Percentiles rank a stretch among this genome's conserved stretches.
These are phyloP conservation scores for Sporobolomyces phaffii DNA, from an alignment of 768 basidiomycete genomes.

Conservation along the genomic window DNA sequence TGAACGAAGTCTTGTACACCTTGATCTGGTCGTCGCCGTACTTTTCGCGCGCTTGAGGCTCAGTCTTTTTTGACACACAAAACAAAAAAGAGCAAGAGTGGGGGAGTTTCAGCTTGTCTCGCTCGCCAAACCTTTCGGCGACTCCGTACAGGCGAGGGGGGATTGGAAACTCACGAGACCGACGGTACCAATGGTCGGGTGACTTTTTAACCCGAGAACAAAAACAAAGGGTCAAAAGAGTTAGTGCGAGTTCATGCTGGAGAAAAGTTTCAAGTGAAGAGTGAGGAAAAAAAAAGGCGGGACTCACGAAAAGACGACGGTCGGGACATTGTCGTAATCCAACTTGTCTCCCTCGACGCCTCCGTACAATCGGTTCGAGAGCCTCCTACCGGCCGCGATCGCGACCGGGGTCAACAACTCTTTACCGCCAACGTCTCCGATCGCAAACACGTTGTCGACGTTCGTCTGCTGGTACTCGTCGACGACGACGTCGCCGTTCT, in stretches of 20 bases:
- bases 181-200: conserved; percentile 91
- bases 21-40: conserved; percentile 78
- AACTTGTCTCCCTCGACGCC: conserved; percentile 68
- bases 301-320: conserved; percentile 89
- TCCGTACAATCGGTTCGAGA: conserved; percentile 86
- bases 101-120: too few species aligned
- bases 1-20: conserved; percentile 63
- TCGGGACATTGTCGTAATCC: conserved; percentile 80
- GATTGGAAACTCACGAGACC: conserved; percentile 54
- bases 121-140: too few species aligned
- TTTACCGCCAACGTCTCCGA: conserved; percentile 92
- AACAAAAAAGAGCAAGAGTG: too few species aligned
- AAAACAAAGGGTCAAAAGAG: too few species aligned
- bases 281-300: background rate
- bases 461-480: conserved; percentile 85
- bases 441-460: conserved; percentile 65
- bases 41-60: conserved; percentile 77
- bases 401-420: conserved; percentile 92
- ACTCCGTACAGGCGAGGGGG: background rate
- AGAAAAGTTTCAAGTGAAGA: background rate
- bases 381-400: conserved; percentile 84
- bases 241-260: too few species aligned
- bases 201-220: conserved; percentile 51
- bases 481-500: conserved; percentile 76
- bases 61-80: conserved; percentile 58